These are phyloP conservation scores for Hapsidospora chrysogenum DNA, from an alignment of 495 filamentous ascomycete genomes.

Conservation along the genomic window DNA sequence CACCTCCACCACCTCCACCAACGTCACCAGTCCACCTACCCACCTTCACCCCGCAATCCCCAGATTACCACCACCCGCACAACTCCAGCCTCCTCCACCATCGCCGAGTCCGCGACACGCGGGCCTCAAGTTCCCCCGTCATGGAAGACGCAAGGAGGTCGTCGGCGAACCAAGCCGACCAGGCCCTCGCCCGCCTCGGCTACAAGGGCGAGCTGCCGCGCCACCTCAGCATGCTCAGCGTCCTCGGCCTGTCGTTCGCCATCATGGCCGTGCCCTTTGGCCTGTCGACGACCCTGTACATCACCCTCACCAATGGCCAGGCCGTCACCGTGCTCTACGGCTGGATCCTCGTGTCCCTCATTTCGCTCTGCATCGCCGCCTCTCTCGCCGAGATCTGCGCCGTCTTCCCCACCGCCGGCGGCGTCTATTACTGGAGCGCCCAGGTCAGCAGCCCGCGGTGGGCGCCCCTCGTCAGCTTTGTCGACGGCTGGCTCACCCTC, in stretches of 20 bases:
- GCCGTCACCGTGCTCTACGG: conserved; percentile 17
- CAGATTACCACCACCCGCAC: no score
- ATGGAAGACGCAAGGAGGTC: conserved; percentile 1
- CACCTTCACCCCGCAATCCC: no score
- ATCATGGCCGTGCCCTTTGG: conserved; percentile 9
- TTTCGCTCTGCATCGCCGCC: conserved; percentile 40
- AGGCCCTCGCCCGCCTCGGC: conserved; percentile 43
- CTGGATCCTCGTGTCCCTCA: conserved; percentile 43
- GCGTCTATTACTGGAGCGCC: conserved; percentile 50
- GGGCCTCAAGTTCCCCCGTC: no score
- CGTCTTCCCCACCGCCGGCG: conserved; percentile 42
- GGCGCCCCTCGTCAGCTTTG: conserved; percentile 41
- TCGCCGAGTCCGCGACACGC: no score
- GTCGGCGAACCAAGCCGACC: conserved; percentile 17
- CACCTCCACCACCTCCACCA: no score
- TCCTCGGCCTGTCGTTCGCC: conserved; percentile 37
- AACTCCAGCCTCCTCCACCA: no score
- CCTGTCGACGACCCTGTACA: conserved; percentile 43
- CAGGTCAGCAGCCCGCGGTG: conserved; percentile 34
- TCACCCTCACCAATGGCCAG: conserved; percentile 48
- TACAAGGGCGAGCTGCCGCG: conserved; percentile 48
- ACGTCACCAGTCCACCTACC: no score
- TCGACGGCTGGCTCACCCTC: conserved; percentile 48
- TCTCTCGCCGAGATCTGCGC: conserved; percentile 48
- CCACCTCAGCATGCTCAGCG: conserved; percentile 46